phyloP scores from a whole-genome alignment of 148 eudicot species.

The Spergularia marina region DNA sequence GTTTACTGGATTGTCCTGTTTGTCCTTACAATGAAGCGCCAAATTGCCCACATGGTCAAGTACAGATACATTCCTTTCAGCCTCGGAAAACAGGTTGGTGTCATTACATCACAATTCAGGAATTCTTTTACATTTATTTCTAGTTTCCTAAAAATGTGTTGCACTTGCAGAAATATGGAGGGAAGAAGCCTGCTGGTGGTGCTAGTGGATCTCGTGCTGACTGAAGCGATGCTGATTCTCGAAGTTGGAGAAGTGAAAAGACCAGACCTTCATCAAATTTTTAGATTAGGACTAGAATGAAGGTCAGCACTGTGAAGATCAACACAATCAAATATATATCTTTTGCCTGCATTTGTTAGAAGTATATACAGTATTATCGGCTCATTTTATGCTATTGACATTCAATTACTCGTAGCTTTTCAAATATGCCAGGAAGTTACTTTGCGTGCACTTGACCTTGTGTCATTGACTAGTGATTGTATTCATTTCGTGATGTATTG shows the following conservation, averaged over 20 bases:
- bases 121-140: not conserved
- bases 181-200: constrained; percentile 46
- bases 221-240: constrained; percentile 20
- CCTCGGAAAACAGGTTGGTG: constrained; percentile 74
- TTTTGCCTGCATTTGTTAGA: constrained; percentile 19
- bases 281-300: constrained; percentile 23
- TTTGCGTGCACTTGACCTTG: constrained; percentile 23
- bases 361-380: constrained; percentile 30
- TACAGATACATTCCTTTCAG: constrained; percentile 80
- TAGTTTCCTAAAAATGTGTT: constrained; percentile 10
- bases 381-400: constrained; percentile 18
- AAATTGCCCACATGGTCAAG: constrained; percentile 86
- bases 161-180: constrained; percentile 53
- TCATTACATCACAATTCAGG: not conserved
- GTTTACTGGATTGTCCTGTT: constrained; percentile 69
- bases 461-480: constrained; percentile 17
- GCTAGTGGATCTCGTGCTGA: constrained; percentile 35
- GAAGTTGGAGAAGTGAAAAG: constrained; percentile 10
- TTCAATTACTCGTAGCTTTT: constrained; percentile 21
- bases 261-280: constrained; percentile 4
- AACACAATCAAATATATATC: constrained; percentile 15
- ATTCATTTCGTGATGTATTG: constrained; percentile 26
- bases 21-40: constrained; percentile 87
- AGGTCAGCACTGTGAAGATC: constrained; percentile 17
- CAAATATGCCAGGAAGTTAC: constrained; percentile 10